Conservation (phyloP, 1,284 basidiomycete species). For the Boletellus deceptivus region DNA sequence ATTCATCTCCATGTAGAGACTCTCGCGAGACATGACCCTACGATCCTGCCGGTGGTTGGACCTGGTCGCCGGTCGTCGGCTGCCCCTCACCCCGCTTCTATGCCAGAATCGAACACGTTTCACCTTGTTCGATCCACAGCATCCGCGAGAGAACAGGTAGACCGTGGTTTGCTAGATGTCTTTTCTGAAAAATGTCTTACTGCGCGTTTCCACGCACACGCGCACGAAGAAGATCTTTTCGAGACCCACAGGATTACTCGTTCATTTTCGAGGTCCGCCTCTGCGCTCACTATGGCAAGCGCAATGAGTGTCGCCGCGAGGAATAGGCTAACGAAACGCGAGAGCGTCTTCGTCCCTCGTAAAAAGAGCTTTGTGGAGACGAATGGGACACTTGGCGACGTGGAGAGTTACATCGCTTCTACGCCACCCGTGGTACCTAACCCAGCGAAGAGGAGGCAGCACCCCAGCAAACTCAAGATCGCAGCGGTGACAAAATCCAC, state of each 20-base stretch:
- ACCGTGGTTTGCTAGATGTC: conserved; percentile 66
- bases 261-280: conserved; percentile 45
- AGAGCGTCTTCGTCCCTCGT: conserved; percentile 62
- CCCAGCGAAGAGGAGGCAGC: conserved; percentile 34
- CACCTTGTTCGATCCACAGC: conserved; percentile 69
- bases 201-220: conserved; percentile 58
- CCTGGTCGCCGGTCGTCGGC: conserved; percentile 57
- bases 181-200: conserved; percentile 61
- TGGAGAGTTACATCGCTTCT: conserved; percentile 19
- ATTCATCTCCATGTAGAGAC: conserved; percentile 11
- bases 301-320: conserved; percentile 51
- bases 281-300: conserved; percentile 53
- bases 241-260: conserved; percentile 47
- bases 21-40: conserved; percentile 15
- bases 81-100: conserved; percentile 48
- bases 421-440: conserved; percentile 9
- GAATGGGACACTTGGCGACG: conserved; percentile 13
- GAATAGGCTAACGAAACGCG: conserved; percentile 58
- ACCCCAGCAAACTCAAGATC: conserved; percentile 46
- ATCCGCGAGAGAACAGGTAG: conserved; percentile 64
- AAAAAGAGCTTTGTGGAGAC: conserved; percentile 45
- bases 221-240: conserved; percentile 63
- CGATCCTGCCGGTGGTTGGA: conserved; percentile 18
- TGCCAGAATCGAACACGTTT: conserved; percentile 56
- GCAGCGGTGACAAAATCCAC: conserved; percentile 28